Evolutionary conservation across 108 stramenopile genomes (phyloP).

Genomic region (Stephanodiscus triporus): DNA sequence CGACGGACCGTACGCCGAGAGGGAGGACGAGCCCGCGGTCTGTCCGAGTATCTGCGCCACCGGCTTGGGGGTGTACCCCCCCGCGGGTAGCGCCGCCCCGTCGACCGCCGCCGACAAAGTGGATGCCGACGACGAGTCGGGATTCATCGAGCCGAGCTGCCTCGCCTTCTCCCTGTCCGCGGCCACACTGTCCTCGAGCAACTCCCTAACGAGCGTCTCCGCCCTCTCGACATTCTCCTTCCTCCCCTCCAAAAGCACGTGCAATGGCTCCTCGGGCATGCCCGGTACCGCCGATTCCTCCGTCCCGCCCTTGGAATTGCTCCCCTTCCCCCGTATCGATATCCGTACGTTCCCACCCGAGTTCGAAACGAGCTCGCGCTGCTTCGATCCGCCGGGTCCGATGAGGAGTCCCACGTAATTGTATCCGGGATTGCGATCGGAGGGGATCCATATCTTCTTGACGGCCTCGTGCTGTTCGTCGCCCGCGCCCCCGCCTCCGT

Average conservation of each 20-base stretch:
- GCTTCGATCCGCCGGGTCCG: constrained; percentile 58
- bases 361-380: constrained; percentile 48
- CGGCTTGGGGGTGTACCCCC: constrained; percentile 71
- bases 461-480: constrained; percentile 13
- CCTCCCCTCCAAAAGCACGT: constrained; percentile 67
- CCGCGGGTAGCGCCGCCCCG: not conserved
- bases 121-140: constrained; percentile 20
- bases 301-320: constrained; percentile 15
- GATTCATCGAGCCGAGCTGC: constrained; percentile 54
- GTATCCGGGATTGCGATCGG: constrained; percentile 51
- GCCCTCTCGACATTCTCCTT: constrained; percentile 57
- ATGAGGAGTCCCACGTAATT: constrained; percentile 60
- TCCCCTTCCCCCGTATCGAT: constrained; percentile 50
- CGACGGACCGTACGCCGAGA: constrained; percentile 46
- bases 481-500: not conserved
- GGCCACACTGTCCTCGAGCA: constrained; percentile 56
- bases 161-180: constrained; percentile 69
- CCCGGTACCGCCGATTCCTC: constrained; percentile 20
- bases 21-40: constrained; percentile 37
- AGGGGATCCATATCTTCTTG: constrained; percentile 51
- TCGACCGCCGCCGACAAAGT: not conserved
- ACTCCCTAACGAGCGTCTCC: constrained; percentile 53
- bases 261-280: constrained; percentile 65
- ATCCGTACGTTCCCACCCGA: constrained; percentile 53
- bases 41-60: constrained; percentile 77